These are phyloP conservation scores for Daucus carota DNA, from an alignment of 129 eudicot species.

Conservation along the genomic window DH1_v3.0 NC_030382.2:58398001-58398500, in stretches of 20 bases:
- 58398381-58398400: neutral
- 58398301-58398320: neutral
- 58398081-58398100: neutral
- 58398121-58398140: neutral
- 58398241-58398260: neutral
- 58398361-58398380: neutral
- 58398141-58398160: neutral
- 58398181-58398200: neutral
- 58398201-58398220: neutral
- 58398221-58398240: neutral
- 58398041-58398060: constrained; percentile 1
- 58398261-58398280: neutral
- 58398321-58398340: neutral
- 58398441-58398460: neutral
- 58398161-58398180: constrained; percentile 1
- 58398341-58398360: neutral
- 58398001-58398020: neutral
- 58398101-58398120: neutral
- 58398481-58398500: too few relatives aligned
- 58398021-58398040: neutral
- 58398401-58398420: neutral
- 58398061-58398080: neutral
- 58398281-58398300: neutral
- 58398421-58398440: neutral
- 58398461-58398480: neutral